phyloP scores from a whole-genome alignment of 352 stramenopile species.

The Phytophthora uliginosa region DNA sequence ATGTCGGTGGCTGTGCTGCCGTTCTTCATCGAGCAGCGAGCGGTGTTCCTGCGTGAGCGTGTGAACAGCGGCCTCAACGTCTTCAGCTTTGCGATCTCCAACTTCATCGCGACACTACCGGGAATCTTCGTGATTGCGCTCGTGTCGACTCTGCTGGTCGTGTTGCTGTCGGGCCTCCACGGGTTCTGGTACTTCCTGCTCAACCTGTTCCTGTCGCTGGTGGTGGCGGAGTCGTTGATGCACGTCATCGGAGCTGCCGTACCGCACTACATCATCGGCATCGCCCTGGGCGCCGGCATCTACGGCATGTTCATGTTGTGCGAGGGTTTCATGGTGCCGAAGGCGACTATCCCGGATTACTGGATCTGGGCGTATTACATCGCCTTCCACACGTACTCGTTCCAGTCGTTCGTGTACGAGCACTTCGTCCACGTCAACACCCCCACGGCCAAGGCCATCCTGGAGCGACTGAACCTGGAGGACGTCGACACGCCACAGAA shows the following conservation, averaged over 20 bases:
- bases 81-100: constrained; percentile 70
- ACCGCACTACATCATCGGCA: constrained; percentile 84
- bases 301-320: constrained; percentile 89
- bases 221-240: constrained; percentile 81
- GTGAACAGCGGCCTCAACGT: constrained; percentile 58
- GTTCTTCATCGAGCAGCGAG: constrained; percentile 85
- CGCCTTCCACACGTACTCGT: constrained; percentile 82
- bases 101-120: constrained; percentile 71
- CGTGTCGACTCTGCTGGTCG: constrained; percentile 53
- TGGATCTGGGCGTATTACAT: constrained; percentile 86
- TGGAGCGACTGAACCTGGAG: constrained; percentile 50
- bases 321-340: constrained; percentile 79
- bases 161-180: constrained; percentile 53
- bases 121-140: constrained; percentile 69
- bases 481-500: constrained; percentile 50
- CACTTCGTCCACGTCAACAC: constrained; percentile 50
- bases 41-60: constrained; percentile 84
- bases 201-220: constrained; percentile 73
- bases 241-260: constrained; percentile 70
- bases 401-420: constrained; percentile 82
- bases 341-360: constrained; percentile 59
- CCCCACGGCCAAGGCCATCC: constrained; percentile 24
- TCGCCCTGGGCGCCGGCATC: constrained; percentile 71
- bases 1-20: constrained; percentile 90
- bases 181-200: constrained; percentile 63